These are phyloP conservation scores for Zalaria obscura DNA, from an alignment of 2,329 filamentous ascomycete genomes.

Conservation along the genomic window DNA sequence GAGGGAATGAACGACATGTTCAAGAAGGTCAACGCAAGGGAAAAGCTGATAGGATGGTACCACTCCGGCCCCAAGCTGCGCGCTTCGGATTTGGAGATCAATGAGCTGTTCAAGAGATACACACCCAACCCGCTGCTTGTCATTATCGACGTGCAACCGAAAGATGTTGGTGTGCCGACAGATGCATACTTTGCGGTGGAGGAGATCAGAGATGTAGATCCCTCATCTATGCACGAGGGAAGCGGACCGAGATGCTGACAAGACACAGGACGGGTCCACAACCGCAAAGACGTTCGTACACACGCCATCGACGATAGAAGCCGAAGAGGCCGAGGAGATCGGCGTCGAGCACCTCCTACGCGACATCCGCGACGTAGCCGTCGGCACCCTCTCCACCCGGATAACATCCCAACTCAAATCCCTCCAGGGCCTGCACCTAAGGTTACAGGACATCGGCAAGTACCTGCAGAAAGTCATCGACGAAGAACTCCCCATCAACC, in stretches of 20 bases:
- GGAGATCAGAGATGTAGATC: conserved; percentile 86
- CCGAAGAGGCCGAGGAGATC: conserved; percentile 97
- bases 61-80: conserved; percentile 95
- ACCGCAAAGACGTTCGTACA: conserved; percentile 97
- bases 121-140: conserved; percentile 91
- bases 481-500: conserved; percentile 85
- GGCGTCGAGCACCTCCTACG: conserved; percentile 94
- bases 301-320: conserved; percentile 95
- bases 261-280: conserved; percentile 74
- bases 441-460: conserved; percentile 84
- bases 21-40: conserved; percentile 97
- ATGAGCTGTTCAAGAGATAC: conserved; percentile 98
- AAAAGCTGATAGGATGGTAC: conserved; percentile 99
- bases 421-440: conserved; percentile 85
- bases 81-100: conserved; percentile 95
- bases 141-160: conserved; percentile 96
- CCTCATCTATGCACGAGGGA: not conserved
- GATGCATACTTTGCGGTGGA: conserved; percentile 99
- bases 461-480: conserved; percentile 95
- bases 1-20: conserved; percentile 99
- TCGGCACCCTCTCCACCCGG: conserved; percentile 88
- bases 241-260: conserved; percentile 10
- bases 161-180: conserved; percentile 92
- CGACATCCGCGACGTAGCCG: conserved; percentile 95
- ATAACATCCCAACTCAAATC: conserved; percentile 97